Evolutionary conservation across 345 rosid genomes (phyloP), one percentile per base, ranked within the genome.

Genomic region (Pugionium cornutum): DNA sequence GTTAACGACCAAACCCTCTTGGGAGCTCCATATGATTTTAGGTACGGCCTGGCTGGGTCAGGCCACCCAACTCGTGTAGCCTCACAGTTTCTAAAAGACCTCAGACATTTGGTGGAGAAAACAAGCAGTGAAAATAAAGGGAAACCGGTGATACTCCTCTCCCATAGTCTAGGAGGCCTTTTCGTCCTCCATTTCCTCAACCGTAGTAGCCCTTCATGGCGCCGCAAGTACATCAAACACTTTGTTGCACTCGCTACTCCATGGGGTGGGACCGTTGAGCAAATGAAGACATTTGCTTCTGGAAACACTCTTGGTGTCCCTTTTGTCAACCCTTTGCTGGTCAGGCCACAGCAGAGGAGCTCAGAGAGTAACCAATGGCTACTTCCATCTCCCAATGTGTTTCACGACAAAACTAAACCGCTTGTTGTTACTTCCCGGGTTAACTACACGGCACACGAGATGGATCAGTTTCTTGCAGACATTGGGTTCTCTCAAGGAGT

Each of bases 1-100:
- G 77, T 78, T 2, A 66, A 72, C 52, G 90, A 85, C 8, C 73
- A 82, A 62, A 87, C 77, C 34, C 65, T 92, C 7, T 78, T 84
- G 0, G 97, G 94, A 68, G 96, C 98, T 47, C 97, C 98, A 1
- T 92, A 92, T 18, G 98, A 89, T 67, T 92, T 87, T 53, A 84
- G 98, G 44, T 85, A 92, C 5, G 98, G 96, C 5, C 62, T 88
- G 56, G 94, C 96, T 0, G 82, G 82, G 2, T 66, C 77, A 4
- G 96, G 91, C 9, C 96, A 82, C 64, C 84, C 90, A 28, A 81
- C 85, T 2, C 73, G 34, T 1, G 87, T 83, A 36, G 98, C 97
- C 25, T 72, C 94, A 62, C 81, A 77, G 53, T 89, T 76, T 66
- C 35, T 89, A 47, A 66, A 74, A 54, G 96, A 92, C 76, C 78